Evolutionary conservation across 225 moss, liverwort and hornwort genomes (phyloP), one percentile per base, ranked within the genome.

Genomic region (Physcomitrellopsis africana): DNA sequence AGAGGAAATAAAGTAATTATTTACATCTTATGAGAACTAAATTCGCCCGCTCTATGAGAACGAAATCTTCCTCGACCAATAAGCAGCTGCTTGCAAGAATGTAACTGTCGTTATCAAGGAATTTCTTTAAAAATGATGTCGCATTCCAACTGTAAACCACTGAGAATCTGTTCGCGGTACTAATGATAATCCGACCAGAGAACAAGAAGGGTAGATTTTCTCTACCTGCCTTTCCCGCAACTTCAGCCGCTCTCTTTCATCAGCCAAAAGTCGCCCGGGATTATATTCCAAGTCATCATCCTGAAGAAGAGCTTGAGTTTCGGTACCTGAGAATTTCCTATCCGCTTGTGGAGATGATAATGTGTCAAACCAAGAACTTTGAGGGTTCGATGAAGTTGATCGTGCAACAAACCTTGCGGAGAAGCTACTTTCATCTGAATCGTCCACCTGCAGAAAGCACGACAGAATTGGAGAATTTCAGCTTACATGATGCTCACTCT

Each of bases 141-240:
- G 27, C n/a, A 43, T 32, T 17, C 42, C 54, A 70, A 77, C 10
- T 62, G 20, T 9, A 1, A 8, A 69, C 54, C 72, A 20, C 19
- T 57, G 9, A 61, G 22, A 66, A 37, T 52, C 19, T 26, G 11
- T 60, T 67, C 1, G 26, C 16, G 19, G n/a, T 67, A 60, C 19
- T 42, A 27, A 77, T 49, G 23, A 64, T 23, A 68, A 10, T 66
- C 4, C 63, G 60, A 74, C 27, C 0, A 1, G 12, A 72, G 13
- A 51, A 62, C 48, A 62, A 14, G 1, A 23, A 14, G 1, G 63
- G 37, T 3, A 8, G 60, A 60, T 73, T 15, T 32, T 46, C 15
- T 76, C 61, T 85, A 92, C 92, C 89, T 92, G 92, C 81, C 92
- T 87, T 77, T 92, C 92, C 32, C 92, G 87, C 58, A 92, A 71